A percentile compares a stretch with the other conserved stretches of the same genome.
These are phyloP conservation scores for Malassezia equina DNA, from an alignment of 1,284 basidiomycete genomes.

Conservation along the genomic window DNA sequence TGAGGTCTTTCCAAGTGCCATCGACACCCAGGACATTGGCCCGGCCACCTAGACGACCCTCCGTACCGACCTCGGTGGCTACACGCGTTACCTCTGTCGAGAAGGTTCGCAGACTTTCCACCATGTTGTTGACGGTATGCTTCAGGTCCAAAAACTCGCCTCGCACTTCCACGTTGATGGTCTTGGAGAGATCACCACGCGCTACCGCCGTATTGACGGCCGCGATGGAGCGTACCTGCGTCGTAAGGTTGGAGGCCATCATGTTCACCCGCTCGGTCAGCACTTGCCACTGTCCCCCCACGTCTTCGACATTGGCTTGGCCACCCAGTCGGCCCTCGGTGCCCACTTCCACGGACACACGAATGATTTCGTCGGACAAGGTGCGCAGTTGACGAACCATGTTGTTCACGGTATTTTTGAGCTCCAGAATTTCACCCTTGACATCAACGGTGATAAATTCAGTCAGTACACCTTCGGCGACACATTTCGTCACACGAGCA, in stretches of 20 bases:
- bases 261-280: conserved; percentile 48
- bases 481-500: conserved; percentile 51
- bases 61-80: conserved; percentile 48
- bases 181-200: conserved; percentile 46
- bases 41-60: conserved; percentile 47
- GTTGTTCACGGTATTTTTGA: conserved; percentile 56
- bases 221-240: conserved; percentile 62
- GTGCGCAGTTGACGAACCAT: conserved; percentile 46
- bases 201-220: conserved; percentile 45
- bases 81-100: conserved; percentile 48
- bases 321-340: conserved; percentile 80
- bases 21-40: conserved; percentile 48
- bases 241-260: conserved; percentile 63
- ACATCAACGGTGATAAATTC: conserved; percentile 89
- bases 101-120: conserved; percentile 47
- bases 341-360: conserved; percentile 70
- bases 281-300: conserved; percentile 50
- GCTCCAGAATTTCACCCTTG: conserved; percentile 88
- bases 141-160: conserved; percentile 47
- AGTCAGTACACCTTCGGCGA: conserved; percentile 79
- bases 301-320: conserved; percentile 63
- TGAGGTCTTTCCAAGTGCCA: conserved; percentile 59
- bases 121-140: conserved; percentile 48
- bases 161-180: conserved; percentile 47
- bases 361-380: conserved; percentile 53